Base-by-base conservation (phyloP, 2,329 filamentous ascomycete species). In the Ceratocystis eucalypticola region DNA sequence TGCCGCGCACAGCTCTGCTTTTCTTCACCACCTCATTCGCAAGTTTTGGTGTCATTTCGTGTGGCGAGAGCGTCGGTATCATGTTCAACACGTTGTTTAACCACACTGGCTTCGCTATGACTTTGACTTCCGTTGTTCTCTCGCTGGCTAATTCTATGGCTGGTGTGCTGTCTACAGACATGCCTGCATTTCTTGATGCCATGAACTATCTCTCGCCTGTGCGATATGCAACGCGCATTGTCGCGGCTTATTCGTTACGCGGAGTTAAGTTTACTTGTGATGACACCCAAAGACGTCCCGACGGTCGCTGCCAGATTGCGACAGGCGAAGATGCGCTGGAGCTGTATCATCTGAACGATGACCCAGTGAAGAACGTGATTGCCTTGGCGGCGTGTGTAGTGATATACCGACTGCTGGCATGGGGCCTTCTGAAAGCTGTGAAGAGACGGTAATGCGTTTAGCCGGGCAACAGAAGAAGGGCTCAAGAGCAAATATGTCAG, bases 81-180 rank as follows among this genome's bases (percentile, higher is more conserved):
- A 84, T 90, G 76, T 91, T 91, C 78, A 90, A 90, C 75, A 91
- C 88, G 0, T 76, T 91, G 7, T 88, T 91, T 73, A 74, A 73
- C 6, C 88, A 91, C 72, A 88, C 87, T 0, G 88, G 88, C 1
- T 91, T 91, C 73, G 87, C 88, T 0, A 83, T 91, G 67, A 90
- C 89, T 70, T 75, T 89, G 66, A 89, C 87, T 69, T 85, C 82
- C 0, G 80, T 89, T 53, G 78, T 91, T 20, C 78, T 92, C 2
- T 85, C 84, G 0, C 81, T 92, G 6, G 85, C 87, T 0, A 86
- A 87, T 70, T 82, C 85, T 71, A 88, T 91, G 80, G 82, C 82
- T 0, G 88, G 88, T 0, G 78, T 91, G 44, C 81, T 91, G 74
- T 88, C 84, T 66, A 85, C 90, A 69, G 76, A 86, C 70, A 85